Evolutionary conservation across 441 rosid genomes (phyloP), one percentile per base, ranked within the genome.

Genomic region (Pelargonium cotyledonis): DNA sequence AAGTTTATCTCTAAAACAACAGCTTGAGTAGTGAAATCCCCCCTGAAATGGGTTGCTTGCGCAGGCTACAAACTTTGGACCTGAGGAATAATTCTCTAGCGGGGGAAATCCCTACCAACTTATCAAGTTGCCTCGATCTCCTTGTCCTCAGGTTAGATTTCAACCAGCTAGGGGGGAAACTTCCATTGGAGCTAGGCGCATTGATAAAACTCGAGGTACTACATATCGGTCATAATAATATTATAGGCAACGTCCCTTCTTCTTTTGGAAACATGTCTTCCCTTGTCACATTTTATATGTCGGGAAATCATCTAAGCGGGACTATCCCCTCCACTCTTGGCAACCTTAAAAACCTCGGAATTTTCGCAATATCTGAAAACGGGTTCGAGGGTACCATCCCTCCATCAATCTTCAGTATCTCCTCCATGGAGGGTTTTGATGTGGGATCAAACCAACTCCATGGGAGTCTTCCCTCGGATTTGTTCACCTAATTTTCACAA

Each of bases 231-330:
- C 1, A 0, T 0, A 78, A 71, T 53, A 64, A 64, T 43, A 55
- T 78, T 8, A 40, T 51, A 11, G 81, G 79, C 12, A 8, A 2
- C 4, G 65, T 78, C 8, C 80, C 80, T 11, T 5, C 51, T 5
- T 73, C 71, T 47, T 5, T 76, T 3, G 77, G 82, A 3, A 79
- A 79, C 51, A 14, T 71, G 7, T 68, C 80, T 0, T 73, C 72
- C 16, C 67, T 80, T 8, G 26, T 19, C 0, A 0, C 38, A 2
- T 5, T 4, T 0, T n/a, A n/a, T n/a, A n/a, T n/a, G n/a, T n/a
- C n/a, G n/a, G n/a, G n/a, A n/a, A 76, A 79, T 65, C 0, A 15
- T 8, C 8, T 79, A 0, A 18, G 3, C 23, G 82, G 82, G 11
- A 35, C 16, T 6, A 15, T 76, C 35, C 83, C 80, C n/a, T n/a